Conservation (phyloP, 163 green algal species). For the Smithsoniella earleae region DNA sequence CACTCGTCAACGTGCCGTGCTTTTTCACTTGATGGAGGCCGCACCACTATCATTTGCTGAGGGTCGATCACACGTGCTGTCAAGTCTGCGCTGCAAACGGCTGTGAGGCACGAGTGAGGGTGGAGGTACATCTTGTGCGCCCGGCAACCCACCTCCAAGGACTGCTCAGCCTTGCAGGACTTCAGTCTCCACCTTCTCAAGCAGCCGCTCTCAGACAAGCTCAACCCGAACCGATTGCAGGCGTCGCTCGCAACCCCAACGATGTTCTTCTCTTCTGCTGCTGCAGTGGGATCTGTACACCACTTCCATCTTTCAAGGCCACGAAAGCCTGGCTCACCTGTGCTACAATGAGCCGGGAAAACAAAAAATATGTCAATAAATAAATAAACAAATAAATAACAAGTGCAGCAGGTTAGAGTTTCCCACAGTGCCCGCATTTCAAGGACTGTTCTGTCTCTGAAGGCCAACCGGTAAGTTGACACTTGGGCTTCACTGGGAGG, state of each 20-base stretch:
- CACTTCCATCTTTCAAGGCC: no score
- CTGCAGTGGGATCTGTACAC: no score
- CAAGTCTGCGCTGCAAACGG: slow-evolving; percentile 61
- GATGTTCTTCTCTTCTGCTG: no score
- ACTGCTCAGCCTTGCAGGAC: slow-evolving; percentile 36
- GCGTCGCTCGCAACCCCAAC: slow-evolving; percentile 57
- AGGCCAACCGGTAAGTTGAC: no score
- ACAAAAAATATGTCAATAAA: no score
- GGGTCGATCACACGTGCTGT: slow-evolving; percentile 66
- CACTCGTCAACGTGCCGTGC: no score
- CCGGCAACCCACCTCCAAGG: slow-evolving; percentile 43
- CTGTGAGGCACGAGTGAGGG: slow-evolving; percentile 56
- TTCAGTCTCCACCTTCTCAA: slow-evolving; percentile 78
- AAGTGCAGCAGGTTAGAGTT: no score
- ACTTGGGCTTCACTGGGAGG: no score
- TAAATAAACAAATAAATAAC: no score
- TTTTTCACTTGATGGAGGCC: no score
- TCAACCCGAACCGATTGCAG: slow-evolving; percentile 67
- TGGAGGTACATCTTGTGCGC: slow-evolving; percentile 58
- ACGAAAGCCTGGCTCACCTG: slow-evolving; percentile 37
- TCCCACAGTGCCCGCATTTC: no score
- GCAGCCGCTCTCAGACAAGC: slow-evolving; percentile 51
- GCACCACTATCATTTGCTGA: slow-evolving; percentile 37
- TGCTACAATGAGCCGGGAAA: neutral
- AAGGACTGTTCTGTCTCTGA: no score